Percentiles rank a stretch among this genome's conserved stretches.
Conservation (phyloP, 2,329 filamentous ascomycete species). For the Trichoderma sp. region DNA sequence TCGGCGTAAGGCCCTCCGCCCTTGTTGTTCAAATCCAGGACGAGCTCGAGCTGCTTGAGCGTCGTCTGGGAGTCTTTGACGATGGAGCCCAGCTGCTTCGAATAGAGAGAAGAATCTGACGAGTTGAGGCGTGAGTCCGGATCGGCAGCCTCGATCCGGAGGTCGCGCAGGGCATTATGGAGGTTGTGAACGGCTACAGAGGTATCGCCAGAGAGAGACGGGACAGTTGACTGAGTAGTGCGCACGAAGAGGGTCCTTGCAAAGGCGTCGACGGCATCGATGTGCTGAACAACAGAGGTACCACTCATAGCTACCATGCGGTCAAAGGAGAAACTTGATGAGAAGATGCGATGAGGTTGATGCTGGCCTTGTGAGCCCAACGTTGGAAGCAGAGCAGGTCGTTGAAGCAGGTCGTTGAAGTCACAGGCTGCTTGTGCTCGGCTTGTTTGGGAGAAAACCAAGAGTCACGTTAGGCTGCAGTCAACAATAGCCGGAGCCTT, state of each 20-base stretch:
- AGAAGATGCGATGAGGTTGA: not conserved
- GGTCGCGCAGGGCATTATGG: slow-evolving; percentile 54
- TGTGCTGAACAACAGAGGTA: slow-evolving; percentile 39
- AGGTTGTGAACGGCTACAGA: slow-evolving; percentile 50
- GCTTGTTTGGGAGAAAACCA: not conserved
- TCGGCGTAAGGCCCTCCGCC: slow-evolving; percentile 30
- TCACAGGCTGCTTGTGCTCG: not conserved
- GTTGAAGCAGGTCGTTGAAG: not conserved
- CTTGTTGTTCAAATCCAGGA: slow-evolving; percentile 48
- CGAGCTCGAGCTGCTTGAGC: slow-evolving; percentile 52
- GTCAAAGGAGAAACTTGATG: not conserved
- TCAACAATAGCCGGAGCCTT: not conserved
- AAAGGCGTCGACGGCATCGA: slow-evolving; percentile 55
- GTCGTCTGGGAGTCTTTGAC: slow-evolving; percentile 54
- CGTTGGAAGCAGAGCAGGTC: not conserved
- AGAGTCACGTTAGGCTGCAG: not conserved
- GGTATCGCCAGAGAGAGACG: slow-evolving; percentile 48
- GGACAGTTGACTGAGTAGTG: slow-evolving; percentile 43
- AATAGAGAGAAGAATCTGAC: slow-evolving; percentile 41
- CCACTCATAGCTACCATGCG: slow-evolving; percentile 31
- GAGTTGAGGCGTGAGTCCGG: slow-evolving; percentile 53
- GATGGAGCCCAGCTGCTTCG: slow-evolving; percentile 49
- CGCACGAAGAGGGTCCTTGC: slow-evolving; percentile 55
- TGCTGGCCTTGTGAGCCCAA: not conserved
- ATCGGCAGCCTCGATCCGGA: slow-evolving; percentile 56